Conservation (phyloP, 2,329 filamentous ascomycete species). For the Exserohilum turcica region DNA sequence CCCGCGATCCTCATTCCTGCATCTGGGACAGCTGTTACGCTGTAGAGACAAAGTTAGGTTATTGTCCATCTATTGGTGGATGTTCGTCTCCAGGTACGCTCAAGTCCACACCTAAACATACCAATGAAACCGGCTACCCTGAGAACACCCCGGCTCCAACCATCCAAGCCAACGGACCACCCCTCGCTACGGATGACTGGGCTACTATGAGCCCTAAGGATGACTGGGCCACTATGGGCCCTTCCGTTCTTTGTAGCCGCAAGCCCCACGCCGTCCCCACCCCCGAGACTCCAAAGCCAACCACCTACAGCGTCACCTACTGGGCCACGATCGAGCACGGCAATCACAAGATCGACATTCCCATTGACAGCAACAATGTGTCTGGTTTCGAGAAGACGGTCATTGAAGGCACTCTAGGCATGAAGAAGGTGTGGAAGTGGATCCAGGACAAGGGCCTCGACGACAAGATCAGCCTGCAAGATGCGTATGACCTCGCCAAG, state of each 20-base stretch:
- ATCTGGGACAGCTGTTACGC: no score
- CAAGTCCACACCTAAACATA: no score
- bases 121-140: no score
- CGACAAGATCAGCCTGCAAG: constrained; percentile 24
- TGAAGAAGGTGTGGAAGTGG: constrained; percentile 37
- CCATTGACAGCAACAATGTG: constrained; percentile 25
- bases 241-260: background rate
- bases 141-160: no score
- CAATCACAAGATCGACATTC: constrained; percentile 18
- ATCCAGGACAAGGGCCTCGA: constrained; percentile 25
- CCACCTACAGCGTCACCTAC: constrained; percentile 23
- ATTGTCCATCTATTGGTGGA: no score
- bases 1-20: no score
- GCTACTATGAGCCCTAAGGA: no score
- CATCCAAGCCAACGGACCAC: no score
- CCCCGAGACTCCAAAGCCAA: background rate
- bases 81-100: no score
- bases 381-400: constrained; percentile 26
- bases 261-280: background rate
- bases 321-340: constrained; percentile 24
- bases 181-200: background rate
- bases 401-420: constrained; percentile 6
- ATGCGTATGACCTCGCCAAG: constrained; percentile 31
- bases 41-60: no score
- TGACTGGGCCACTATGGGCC: no score